Percentiles rank a stretch among this genome's conserved stretches.
phyloP scores from a whole-genome alignment of 2,329 filamentous ascomycete species.

The Calonectria crousiana region DNA sequence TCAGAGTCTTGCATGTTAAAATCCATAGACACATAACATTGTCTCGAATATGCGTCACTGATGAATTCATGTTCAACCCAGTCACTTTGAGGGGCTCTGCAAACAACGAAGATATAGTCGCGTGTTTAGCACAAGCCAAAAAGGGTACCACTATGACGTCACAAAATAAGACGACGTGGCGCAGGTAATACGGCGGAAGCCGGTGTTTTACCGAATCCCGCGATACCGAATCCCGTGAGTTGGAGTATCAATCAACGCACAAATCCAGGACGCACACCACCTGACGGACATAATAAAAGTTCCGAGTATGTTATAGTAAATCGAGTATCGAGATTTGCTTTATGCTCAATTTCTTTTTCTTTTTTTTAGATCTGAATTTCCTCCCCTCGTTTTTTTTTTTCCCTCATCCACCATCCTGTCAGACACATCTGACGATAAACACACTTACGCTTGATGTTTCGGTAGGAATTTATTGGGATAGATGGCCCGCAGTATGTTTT shows the following conservation, averaged over 20 bases:
- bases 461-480: too few relatives aligned
- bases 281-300: neutral
- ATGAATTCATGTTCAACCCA: too few relatives aligned
- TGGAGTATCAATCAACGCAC: neutral
- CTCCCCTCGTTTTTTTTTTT: too few relatives aligned
- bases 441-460: too few relatives aligned
- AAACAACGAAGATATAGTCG: neutral
- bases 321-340: too few relatives aligned
- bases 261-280: neutral
- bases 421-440: too few relatives aligned
- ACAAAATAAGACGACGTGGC: neutral
- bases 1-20: slow-evolving; percentile 44
- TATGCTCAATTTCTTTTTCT: neutral
- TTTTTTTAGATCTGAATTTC: neutral
- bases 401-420: too few relatives aligned
- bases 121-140: neutral
- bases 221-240: too few relatives aligned
- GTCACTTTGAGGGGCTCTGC: neutral
- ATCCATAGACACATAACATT: slow-evolving; percentile 45
- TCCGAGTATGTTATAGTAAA: too few relatives aligned
- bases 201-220: neutral
- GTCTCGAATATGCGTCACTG: too few relatives aligned
- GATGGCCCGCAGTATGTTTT: too few relatives aligned
- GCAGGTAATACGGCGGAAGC: neutral
- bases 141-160: too few relatives aligned